Evolutionary conservation across 139 green algal genomes (phyloP), one percentile per base, ranked within the genome.

Genomic region (Spirogloea muscicola): DNA sequence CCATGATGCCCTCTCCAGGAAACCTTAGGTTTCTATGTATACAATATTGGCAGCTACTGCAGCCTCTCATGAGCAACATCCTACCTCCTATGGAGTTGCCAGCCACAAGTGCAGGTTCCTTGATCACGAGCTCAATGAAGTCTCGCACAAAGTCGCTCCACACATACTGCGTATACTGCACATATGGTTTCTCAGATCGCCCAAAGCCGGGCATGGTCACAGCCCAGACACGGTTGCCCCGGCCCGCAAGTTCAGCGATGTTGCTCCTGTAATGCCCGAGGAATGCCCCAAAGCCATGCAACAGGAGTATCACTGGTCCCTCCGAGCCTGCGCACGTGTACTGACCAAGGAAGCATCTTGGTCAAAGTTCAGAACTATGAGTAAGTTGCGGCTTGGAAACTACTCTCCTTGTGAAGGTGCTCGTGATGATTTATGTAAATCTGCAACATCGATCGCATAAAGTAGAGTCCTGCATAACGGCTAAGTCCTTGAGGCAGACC

Each of bases 61-160:
- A n/a, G n/a, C n/a, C n/a, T n/a, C n/a, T n/a, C n/a, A n/a, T n/a
- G n/a, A n/a, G n/a, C n/a, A n/a, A n/a, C n/a, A n/a, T n/a, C 36
- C 29, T 21, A 70, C 77, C 77, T 21, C 77, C 77, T 38, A 84
- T 84, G 25, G 72, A 82, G 59, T 84, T 84, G 34, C 77, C 77
- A 37, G 44, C 76, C 18, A 84, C 18, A 4, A 83, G 21, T 46
- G 71, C 77, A 0, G 77, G 77, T 16, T 61, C 44, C 5, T 29
- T 4, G 13, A 84, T 39, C 29, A 84, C 73, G 4, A 72, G 10
- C 2, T 13, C 25, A 3, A 84, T 72, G 44, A 84, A 84, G 59
- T 84, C 77, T 3, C 27, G 25, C 41, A 84, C 21, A 43, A 67
- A 84, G 27, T 80, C 43, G 27, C 21, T 43, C 77, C 77, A 84